phyloP scores from a whole-genome alignment of 1,284 basidiomycete species.

The Moesziomyces parantarcticus region DNA sequence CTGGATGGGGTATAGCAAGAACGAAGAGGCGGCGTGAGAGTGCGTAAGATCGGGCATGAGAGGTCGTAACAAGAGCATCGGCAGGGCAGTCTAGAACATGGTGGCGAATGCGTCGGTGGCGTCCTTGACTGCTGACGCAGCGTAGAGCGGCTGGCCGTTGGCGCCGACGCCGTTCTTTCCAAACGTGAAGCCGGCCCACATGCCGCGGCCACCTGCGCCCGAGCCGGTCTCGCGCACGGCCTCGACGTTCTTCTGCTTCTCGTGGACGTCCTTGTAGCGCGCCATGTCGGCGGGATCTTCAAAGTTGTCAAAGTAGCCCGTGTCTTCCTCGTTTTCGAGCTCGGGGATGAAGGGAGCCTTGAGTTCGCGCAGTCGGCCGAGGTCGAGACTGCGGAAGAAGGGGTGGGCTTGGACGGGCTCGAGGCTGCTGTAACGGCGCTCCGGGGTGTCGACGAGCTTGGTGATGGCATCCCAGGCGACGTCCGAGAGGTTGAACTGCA shows the following conservation, averaged over 20 bases:
- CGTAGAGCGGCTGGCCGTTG: conserved; percentile 36
- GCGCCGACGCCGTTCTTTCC: conserved; percentile 62
- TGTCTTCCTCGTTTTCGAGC: conserved; percentile 89
- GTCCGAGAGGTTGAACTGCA: conserved; percentile 96
- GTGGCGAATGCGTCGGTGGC: conserved; percentile 56
- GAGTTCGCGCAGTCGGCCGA: conserved; percentile 80
- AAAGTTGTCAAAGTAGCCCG: conserved; percentile 99
- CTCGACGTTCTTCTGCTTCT: conserved; percentile 96
- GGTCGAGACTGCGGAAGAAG: conserved; percentile 83
- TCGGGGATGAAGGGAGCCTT: conserved; percentile 95
- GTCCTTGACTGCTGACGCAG: conserved; percentile 31
- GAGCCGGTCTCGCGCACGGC: conserved; percentile 76
- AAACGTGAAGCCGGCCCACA: conserved; percentile 98
- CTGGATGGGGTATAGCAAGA: background rate
- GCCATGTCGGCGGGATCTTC: conserved; percentile 92
- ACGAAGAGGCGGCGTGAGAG: background rate
- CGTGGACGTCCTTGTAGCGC: conserved; percentile 88
- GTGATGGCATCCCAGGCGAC: conserved; percentile 96
- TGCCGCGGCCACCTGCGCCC: conserved; percentile 76
- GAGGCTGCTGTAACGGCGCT: conserved; percentile 80
- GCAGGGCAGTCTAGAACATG: conserved; percentile 51
- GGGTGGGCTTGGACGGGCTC: conserved; percentile 80
- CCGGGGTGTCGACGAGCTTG: conserved; percentile 80
- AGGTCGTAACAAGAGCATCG: background rate
- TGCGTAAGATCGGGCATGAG: background rate